These are phyloP conservation scores for Keqinozyma sinolaborantium DNA, from an alignment of 1,139 yeast genomes.

Conservation along the genomic window DNA sequence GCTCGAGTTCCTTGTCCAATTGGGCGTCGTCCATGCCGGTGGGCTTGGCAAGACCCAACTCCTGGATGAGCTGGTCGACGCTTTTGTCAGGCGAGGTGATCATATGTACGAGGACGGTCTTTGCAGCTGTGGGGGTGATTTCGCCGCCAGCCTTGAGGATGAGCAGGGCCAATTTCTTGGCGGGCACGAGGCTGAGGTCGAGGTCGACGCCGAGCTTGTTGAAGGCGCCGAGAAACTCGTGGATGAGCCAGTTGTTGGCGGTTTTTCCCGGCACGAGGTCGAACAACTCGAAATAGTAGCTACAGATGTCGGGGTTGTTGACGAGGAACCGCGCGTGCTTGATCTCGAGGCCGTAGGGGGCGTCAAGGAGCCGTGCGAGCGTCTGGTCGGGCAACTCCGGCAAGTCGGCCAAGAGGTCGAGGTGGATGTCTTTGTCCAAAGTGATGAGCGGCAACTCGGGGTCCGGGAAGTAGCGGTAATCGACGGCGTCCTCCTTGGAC, in stretches of 20 bases:
- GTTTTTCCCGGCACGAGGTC: constrained; percentile 26
- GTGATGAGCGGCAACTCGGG: constrained; percentile 71
- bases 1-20: constrained; percentile 40
- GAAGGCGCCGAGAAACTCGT: constrained; percentile 72
- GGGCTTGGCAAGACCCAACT: constrained; percentile 50
- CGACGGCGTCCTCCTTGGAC: constrained; percentile 76
- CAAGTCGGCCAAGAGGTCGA: constrained; percentile 26
- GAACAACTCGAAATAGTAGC: constrained; percentile 51
- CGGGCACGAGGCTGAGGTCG: constrained; percentile 28
- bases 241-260: constrained; percentile 80
- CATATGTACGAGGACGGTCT: constrained; percentile 56
- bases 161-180: constrained; percentile 20
- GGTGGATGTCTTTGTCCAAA: constrained; percentile 34
- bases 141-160: constrained; percentile 15
- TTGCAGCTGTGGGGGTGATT: constrained; percentile 56
- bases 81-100: constrained; percentile 38
- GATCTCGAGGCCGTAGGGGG: constrained; percentile 57
- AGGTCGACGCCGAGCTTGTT: constrained; percentile 47
- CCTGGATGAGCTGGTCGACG: constrained; percentile 46
- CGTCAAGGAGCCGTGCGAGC: constrained; percentile 41
- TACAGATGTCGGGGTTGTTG: constrained; percentile 38
- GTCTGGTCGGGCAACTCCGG: constrained; percentile 67
- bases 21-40: constrained; percentile 25
- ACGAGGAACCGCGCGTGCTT: constrained; percentile 71
- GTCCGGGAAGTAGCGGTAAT: constrained; percentile 92